Base-by-base conservation (phyloP, 2,329 filamentous ascomycete species). In the Xylogone sp. region DNA sequence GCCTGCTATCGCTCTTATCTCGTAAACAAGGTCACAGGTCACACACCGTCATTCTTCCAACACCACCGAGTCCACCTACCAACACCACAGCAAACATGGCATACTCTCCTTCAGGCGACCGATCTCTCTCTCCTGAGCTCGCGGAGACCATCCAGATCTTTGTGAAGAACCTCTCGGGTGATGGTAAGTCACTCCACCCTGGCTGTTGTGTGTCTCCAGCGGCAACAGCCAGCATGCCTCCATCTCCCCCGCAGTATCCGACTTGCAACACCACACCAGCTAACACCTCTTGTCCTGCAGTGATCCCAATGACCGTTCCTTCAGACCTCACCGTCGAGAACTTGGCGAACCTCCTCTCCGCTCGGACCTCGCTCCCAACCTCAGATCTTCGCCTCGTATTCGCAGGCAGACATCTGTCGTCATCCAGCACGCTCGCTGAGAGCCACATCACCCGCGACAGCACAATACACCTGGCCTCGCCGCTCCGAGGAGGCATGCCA, bases 91-190 rank as follows among this genome's bases (percentile, higher is more conserved):
- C 24, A 46, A 64, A 43, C 27, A 67, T 67, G 64, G 52, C 46
- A 53, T 60, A 58, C 42, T 59, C 63, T 34, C 46, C 49, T 21
- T 54, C 58, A 29, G 56, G 53, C 46, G 66, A 64, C 31, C 60
- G 65, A 48, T 62, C 61, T 7, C 51, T 67, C 45, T 70, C 70
- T 29, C 63, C 67, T 42, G 74, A 78, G 48, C 60, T 64, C 21
- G 72, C 75, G 49, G 73, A 78, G 48, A 80, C 73, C 39, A 81
- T 82, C 70, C 78, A 81, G 64, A 79, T 84, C 68, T 83, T 83
- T 68, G 75, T 83, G 67, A 82, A 81, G 70, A 77, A 76, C 62
- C 69, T 81, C 46, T 72, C 76, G 31, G 80, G 79, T 59, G 73
- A 76, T 66, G 83, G 81, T 83, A 71, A 67, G 78, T 69, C 39